Evolutionary conservation across 2,329 filamentous ascomycete species (phyloP), one percentile per base, ranked within the genome.

Genomic region (Mycosphaerelloides madeirae): DNA sequence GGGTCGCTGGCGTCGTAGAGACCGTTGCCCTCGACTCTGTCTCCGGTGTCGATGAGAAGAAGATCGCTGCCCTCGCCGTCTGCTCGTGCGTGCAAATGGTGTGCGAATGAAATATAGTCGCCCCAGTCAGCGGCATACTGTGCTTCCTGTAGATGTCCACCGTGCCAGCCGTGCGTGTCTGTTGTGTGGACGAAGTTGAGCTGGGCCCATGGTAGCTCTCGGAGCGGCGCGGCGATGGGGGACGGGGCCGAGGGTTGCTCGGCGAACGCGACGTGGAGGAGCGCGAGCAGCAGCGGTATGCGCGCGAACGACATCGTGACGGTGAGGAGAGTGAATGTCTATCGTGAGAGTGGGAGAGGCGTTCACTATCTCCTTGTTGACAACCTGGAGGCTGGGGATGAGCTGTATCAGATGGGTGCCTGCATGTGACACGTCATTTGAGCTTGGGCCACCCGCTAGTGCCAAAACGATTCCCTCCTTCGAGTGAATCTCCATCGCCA

Each of bases 91-190:
- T 80, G 84, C 75, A 98, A 80, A 62, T 91, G 88, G 29, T 84
- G 75, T 28, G 89, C 81, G 63, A 98, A 96, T 6, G 91, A 96
- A 58, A 97, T 78, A 67, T 97, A 98, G 69, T 98, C 93, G 46
- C 93, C 93, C 89, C 93, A 97, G 67, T 98, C 93, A 36, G 88
- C 91, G 6, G 87, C 90, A 68, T 94, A 98, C 48, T 93, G 91
- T 2, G 88, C 77, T 70, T 98, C 93, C 71, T 90, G 84, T 4
- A 97, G 70, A 73, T 98, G 93, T 1, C 93, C 93, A 8, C 81
- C 88, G 62, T 94, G 83, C 93, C 93, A 98, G 58, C 93, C 91
- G 69, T 97, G 93, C 3, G 87, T 93, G 65, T 97, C 72, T 29
- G 93, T 97, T 0, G 93, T 97, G 62, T 95, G 90, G n/a, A 98